Evolutionary conservation across 495 filamentous ascomycete genomes (phyloP), one percentile per base, ranked within the genome.

Genomic region (Schizothecium vesticola): DNA sequence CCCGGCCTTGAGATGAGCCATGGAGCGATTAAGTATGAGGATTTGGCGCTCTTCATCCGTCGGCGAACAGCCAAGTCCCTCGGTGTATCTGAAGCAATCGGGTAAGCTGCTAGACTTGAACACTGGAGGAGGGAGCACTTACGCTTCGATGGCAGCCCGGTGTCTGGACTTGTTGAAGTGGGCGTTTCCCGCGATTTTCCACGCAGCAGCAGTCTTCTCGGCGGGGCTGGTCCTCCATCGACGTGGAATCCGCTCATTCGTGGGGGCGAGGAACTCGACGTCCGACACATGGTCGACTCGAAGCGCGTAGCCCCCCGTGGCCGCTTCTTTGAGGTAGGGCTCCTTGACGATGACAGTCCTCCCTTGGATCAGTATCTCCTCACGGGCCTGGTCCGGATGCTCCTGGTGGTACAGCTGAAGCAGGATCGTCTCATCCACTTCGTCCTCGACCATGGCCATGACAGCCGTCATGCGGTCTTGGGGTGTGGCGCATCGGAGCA

Each of bases 321-420:
- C 70, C 62, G 72, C 80, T 0, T 71, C 51, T 63, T 83, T 84
- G 60, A 83, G 74, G 70, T 83, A 87, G 3, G 86, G 85, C 66
- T 87, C 86, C 70, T 87, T 87, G 67, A 87, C 67, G 19, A 83
- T 63, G 1, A 82, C 64, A 3, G 84, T 73, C 1, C 60, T 73
- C 4, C 79, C 78, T 21, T 72, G 59, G 2, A 60, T 60, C 2
- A 85, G 71, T 22, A 74, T 71, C 10, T 78, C 64, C 3, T 74
- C 66, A 7, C 13, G 9, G 4, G 31, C 12, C n/a, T 66, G 26
- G 31, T 22, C n/a, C 6, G 65, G 56, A 9, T 64, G 64, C 19
- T 69, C 70, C 67, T 84, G 80, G 31, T 83, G 76, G 68, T 84
- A 81, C 8, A 86, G 59, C 64, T 80, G 76, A 24, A 86, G 56